Evolutionary conservation across 179 eudicot species (phyloP), one percentile per base, ranked within the genome.

Genomic region (Camellia oleifera): DNA sequence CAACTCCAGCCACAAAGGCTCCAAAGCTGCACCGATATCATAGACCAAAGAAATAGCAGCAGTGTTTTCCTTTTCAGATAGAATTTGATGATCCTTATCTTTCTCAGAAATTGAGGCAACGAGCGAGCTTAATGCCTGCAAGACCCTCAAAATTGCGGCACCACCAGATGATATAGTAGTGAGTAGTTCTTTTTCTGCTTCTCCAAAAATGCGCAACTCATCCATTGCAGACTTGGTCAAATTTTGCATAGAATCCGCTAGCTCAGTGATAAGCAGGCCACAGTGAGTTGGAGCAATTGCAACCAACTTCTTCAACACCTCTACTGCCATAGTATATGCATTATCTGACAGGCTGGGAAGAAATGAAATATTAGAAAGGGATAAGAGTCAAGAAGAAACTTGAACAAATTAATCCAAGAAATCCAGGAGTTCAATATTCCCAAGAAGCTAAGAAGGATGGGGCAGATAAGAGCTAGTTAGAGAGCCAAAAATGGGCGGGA

Each of bases 1-100:
- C 67, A 97, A 88, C 84, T 97, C 98, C 77, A 85, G 84, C 99
- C 99, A 97, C 89, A 97, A 87, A 4, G 99, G 95, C 78, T 93
- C 98, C 86, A 97, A 84, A 77, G 91, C 89, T 75, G 86, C 81
- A 72, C 89, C 88, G 68, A 97, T 92, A 78, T 91, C 90, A 77
- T 89, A 80, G 5, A 93, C 94, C 13, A 90, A 81, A 69, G 93
- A 81, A 79, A 90, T 79, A 64, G 88, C 87, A 77, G 84, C 82
- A 79, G 69, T 60, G 45, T 80, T 85, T 64, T 92, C 94, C 73
- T 79, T 84, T 79, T 77, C 96, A 62, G 87, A 78, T 52, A 74
- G 81, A 54, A 54, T 75, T 48, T 72, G 85, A 42, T 80, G 83
- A 77, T 86, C 86, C 71, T 83, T 87, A 79, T 90, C 94, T 84